Evolutionary conservation across 2,329 filamentous ascomycete species (phyloP).

Genomic region (Fusarium burgessii): DNA sequence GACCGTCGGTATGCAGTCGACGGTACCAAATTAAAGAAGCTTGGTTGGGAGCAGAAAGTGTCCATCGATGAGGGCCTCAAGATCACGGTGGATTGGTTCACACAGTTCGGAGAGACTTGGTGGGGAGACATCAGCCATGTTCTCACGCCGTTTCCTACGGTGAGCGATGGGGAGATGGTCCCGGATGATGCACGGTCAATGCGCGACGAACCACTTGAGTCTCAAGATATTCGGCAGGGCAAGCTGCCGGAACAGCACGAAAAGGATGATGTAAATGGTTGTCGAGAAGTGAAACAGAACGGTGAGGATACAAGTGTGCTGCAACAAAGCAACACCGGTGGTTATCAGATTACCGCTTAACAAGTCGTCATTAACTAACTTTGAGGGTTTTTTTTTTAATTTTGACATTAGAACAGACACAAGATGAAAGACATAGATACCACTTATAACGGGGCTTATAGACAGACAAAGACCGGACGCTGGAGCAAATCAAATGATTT

Average conservation of each 20-base stretch:
- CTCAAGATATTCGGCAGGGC: conserved; percentile 39
- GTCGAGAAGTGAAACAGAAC: conserved; percentile 19
- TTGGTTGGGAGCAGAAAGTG: conserved; percentile 78
- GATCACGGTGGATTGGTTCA: conserved; percentile 78
- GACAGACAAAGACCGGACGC: conserved; percentile 15
- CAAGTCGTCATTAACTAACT: background rate
- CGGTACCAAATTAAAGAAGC: conserved; percentile 72
- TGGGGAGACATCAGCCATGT: conserved; percentile 79
- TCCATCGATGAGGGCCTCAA: conserved; percentile 72
- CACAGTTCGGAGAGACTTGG: conserved; percentile 73
- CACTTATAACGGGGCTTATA: conserved; percentile 27
- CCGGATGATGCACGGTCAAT: conserved; percentile 58
- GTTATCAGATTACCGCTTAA: conserved; percentile 27
- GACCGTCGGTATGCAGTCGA: conserved; percentile 80
- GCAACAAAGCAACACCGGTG: conserved; percentile 7
- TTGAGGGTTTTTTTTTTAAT: background rate
- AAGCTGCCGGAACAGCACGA: conserved; percentile 25
- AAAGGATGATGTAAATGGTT: conserved; percentile 23
- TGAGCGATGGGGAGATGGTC: conserved; percentile 67
- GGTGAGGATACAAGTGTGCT: conserved; percentile 16
- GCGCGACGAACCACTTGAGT: conserved; percentile 50
- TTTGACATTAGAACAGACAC: conserved; percentile 4
- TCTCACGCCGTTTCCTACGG: conserved; percentile 74
- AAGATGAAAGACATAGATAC: conserved; percentile 33
- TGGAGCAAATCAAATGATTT: conserved; percentile 1